phyloP scores from a whole-genome alignment of 1,139 yeast genomes.

The Geotrichum restrictum region DNA sequence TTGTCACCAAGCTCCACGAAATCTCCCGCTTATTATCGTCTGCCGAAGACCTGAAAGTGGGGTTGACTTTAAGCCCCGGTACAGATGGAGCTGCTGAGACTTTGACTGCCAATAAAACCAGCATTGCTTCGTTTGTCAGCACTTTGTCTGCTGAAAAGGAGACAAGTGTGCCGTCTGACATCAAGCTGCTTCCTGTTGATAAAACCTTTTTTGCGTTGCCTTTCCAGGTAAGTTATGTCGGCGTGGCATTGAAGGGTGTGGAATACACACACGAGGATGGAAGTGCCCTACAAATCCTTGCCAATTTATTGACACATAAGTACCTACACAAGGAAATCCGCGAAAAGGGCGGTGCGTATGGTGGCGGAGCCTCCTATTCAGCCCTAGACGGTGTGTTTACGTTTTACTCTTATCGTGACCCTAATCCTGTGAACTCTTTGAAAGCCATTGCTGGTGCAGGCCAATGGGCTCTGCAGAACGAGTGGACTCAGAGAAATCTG shows the following conservation, averaged over 20 bases:
- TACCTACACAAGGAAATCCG: conserved; percentile 84
- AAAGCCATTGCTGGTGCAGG: conserved; percentile 59
- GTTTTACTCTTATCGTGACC: conserved; percentile 90
- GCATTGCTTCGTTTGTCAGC: conserved; percentile 23
- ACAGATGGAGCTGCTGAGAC: conserved; percentile 18
- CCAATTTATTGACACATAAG: conserved; percentile 77
- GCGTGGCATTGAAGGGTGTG: conserved; percentile 65
- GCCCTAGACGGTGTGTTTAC: conserved; percentile 77
- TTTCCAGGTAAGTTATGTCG: conserved; percentile 82
- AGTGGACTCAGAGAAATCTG: conserved; percentile 57
- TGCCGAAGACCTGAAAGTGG: conserved; percentile 26
- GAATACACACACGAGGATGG: conserved; percentile 69
- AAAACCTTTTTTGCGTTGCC: conserved; percentile 66
- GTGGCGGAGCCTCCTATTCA: conserved; percentile 86
- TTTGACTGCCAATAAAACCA: conserved; percentile 15
- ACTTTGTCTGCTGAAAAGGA: conserved; percentile 16
- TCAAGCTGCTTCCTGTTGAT: conserved; percentile 20
- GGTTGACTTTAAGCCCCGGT: conserved; percentile 29
- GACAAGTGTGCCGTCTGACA: conserved; percentile 13
- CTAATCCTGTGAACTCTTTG: conserved; percentile 71
- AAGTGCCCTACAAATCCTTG: conserved; percentile 75
- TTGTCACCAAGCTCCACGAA: conserved; percentile 60
- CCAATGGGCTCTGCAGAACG: conserved; percentile 50
- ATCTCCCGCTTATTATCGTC: conserved; percentile 43
- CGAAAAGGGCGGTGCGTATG: conserved; percentile 97